Base-by-base conservation (phyloP, 179 eudicot genomes). In the Nepenthes alata region DNA sequence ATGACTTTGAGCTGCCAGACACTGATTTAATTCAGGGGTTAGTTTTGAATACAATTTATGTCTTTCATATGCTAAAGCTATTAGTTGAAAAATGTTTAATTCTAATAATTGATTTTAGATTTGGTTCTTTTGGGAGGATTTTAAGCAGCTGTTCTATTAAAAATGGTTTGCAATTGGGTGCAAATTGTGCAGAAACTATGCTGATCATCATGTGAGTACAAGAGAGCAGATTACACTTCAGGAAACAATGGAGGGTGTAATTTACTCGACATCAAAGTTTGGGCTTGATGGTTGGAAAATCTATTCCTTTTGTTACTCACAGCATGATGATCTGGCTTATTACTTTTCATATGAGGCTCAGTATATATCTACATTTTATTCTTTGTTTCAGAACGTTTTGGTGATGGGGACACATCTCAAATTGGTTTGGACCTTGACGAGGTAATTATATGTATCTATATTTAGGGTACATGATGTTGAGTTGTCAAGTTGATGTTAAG, bases 1-100 rank as follows among this genome's bases (percentile, higher is more conserved):
- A 94, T 74, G 97, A 90, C 70, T 94, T 94, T 78, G 99, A 94
- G 82, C 86, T 94, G 65, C 99, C 99, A 41, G 96, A 90, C 65
- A 74, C 67, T 68, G 88, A 83, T 35, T 53, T 74, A 59, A 73
- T 83, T 63, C 85, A 78, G 52, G 91, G 95, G 95, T 88, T 59
- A 35, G 87, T 82, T 53, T 53, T 3, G 14, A 13, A 52, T 52
- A 52, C 15, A 3, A 52, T 25, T 25, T 52, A 13, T 13, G 16
- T 25, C 5, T 52, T 13, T 14, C 7, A 11, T 52, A 7, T 5
- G 5, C 6, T 52, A 13, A 52, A 52, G 6, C 55, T 15, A 2
- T 52, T 52, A 52, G 55, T 13, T 41, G 45, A 4, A 52, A 3
- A 2, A 4, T 15, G 55, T 15, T n/a, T 16, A 15, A 52, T 11